Base-by-base conservation (phyloP, 2,329 filamentous ascomycete species). In the Septoria linicola region DNA sequence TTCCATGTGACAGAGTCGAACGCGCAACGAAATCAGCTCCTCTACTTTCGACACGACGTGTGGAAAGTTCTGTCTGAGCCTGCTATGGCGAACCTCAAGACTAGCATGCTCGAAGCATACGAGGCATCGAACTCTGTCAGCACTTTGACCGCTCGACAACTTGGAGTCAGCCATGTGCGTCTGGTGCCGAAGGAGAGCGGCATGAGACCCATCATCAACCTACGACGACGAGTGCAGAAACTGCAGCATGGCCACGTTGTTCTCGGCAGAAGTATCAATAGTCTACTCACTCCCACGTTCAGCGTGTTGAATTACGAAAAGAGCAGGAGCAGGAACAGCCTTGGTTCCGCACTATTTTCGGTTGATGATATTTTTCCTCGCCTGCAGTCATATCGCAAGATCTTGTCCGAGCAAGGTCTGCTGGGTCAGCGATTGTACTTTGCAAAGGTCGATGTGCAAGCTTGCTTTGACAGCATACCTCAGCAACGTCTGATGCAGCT, bases 1-100 rank as follows among this genome's bases (percentile, higher is more conserved):
- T 99, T 99, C 64, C 92, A 97, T 65, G 88, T 96, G 31, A 99
- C 93, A 0, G 93, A 99, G 68, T 93, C 90, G 0, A 90, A 83
- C 57, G 76, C 77, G 1, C 83, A 96, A 65, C 84, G 86, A 13
- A 89, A 93, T 62, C 82, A 83, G 21, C 73, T 97, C 1, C 96
- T 95, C 69, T 99, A 89, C 71, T 97, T 96, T 66, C 87, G 92
- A 3, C 93, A 99, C 59, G 93, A 99, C 68, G 77, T 93, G 8
- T 99, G 93, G 93, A 82, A 81, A 43, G 78, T 78, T 34, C 70
- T 97, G 27, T 82, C 85, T 1, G 84, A 91, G 60, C 87, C 90
- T 5, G 82, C 85, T 0, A 74, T 96, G 66, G 69, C 76, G 1
- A 72, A 73, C 1, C 72, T 97, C 17, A 93, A 87, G 64, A 60